A percentile compares a stretch with the other conserved stretches of the same genome.
phyloP scores from a whole-genome alignment of 2,329 filamentous ascomycete species.

The Colletotrichum godetiae region DNA sequence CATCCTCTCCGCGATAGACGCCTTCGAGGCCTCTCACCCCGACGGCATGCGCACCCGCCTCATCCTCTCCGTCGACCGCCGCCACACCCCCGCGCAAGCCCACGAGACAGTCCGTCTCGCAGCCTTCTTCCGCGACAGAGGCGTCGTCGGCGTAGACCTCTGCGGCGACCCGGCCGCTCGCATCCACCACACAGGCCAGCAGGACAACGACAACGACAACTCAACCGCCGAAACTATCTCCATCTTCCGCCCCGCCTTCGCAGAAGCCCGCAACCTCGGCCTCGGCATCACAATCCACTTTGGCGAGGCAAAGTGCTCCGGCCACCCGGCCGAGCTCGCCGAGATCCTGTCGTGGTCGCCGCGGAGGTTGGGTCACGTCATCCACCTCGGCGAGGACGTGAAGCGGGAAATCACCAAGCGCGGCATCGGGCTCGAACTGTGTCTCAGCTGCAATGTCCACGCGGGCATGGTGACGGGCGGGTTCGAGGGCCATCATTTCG shows the following conservation, averaged over 20 bases:
- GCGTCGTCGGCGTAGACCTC: constrained; percentile 80
- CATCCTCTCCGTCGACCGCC: constrained; percentile 81
- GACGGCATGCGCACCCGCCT: constrained; percentile 68
- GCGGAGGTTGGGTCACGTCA: constrained; percentile 80
- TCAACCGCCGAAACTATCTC: constrained; percentile 52
- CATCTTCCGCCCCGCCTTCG: constrained; percentile 70
- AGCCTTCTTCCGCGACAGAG: constrained; percentile 58
- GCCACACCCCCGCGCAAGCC: constrained; percentile 69
- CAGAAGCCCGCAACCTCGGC: constrained; percentile 62
- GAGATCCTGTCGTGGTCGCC: constrained; percentile 75
- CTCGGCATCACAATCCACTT: constrained; percentile 82
- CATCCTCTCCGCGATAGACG: constrained; percentile 72
- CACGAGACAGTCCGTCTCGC: constrained; percentile 74
- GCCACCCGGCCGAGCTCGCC: constrained; percentile 68
- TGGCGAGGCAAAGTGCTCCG: constrained; percentile 73
- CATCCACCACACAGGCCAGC: constrained; percentile 58
- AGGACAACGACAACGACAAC: constrained; percentile 55
- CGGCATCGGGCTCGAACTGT: constrained; percentile 77
- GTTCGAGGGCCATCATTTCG: constrained; percentile 80
- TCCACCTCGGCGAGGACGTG: constrained; percentile 74
- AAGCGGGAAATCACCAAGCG: constrained; percentile 63
- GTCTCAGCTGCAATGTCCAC: constrained; percentile 84
- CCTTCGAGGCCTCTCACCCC: constrained; percentile 54
- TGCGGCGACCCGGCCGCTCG: constrained; percentile 75
- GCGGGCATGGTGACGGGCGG: constrained; percentile 77